Conservation (phyloP, 2,329 filamentous ascomycete genomes). For the Paracamarosporium sp. region DNA sequence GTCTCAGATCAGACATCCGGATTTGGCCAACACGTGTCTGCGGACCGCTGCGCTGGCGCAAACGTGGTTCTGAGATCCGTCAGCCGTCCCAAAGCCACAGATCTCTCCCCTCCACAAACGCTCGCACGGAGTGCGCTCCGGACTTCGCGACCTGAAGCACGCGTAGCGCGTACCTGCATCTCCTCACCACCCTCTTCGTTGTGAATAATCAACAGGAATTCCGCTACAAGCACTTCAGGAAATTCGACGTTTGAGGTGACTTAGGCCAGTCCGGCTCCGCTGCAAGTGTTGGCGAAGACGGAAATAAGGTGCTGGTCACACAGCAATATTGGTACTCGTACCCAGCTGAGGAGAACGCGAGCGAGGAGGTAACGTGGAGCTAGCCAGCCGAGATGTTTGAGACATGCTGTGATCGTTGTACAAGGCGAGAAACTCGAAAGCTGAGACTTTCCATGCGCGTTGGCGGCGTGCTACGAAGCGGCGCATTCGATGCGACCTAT, state of each 20-base stretch:
- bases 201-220: neutral
- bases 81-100: neutral
- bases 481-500: neutral
- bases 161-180: slow-evolving; percentile 2
- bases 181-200: neutral
- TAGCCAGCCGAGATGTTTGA: neutral
- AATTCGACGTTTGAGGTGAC: neutral
- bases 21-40: neutral
- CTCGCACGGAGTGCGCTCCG: slow-evolving; percentile 1
- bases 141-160: slow-evolving; percentile 5
- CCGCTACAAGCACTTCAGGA: neutral
- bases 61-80: neutral
- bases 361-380: neutral
- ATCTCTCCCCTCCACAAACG: neutral
- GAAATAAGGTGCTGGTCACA: neutral
- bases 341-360: neutral
- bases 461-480: neutral
- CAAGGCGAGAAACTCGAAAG: neutral
- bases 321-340: neutral
- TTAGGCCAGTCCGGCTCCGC: neutral
- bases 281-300: neutral
- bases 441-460: slow-evolving; percentile 12
- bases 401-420: neutral
- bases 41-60: neutral
- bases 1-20: slow-evolving; percentile 1